Evolutionary conservation across 176 grass and related monocot genomes (phyloP).

Genomic region (Oryza punctata): DNA sequence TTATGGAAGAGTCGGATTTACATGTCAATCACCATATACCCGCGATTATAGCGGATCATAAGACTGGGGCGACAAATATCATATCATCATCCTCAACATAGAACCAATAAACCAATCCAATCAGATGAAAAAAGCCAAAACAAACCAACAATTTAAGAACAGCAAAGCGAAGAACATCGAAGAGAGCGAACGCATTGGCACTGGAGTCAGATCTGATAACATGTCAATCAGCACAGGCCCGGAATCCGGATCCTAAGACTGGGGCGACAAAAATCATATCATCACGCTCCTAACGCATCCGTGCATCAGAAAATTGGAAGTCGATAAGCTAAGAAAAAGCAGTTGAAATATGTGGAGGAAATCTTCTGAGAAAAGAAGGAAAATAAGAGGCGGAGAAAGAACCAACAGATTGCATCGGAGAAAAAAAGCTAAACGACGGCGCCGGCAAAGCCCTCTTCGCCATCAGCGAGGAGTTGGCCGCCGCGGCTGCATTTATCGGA

Average conservation of each 20-base stretch:
- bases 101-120: neutral
- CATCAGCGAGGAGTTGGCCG: neutral
- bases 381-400: neutral
- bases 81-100: constrained; percentile 23
- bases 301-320: neutral
- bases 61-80: constrained; percentile 49
- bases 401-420: neutral
- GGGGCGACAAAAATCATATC: constrained; percentile 71
- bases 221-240: constrained; percentile 68
- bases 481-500: constrained; percentile 6
- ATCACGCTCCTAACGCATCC: constrained; percentile 42
- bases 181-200: too few species aligned
- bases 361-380: too few species aligned
- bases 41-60: neutral
- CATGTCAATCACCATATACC: constrained; percentile 37
- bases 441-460: neutral
- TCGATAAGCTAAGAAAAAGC: neutral
- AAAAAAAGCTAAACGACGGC: neutral
- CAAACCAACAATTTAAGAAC: neutral
- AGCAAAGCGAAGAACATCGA: neutral
- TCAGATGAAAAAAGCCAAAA: neutral
- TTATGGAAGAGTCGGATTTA: constrained; percentile 28
- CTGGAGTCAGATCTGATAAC: constrained; percentile 57
- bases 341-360: neutral
- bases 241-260: constrained; percentile 60